These are phyloP conservation scores for Gynostemma pentaphyllum DNA, from an alignment of 306 rosid genomes.

Conservation along the genomic window DNA sequence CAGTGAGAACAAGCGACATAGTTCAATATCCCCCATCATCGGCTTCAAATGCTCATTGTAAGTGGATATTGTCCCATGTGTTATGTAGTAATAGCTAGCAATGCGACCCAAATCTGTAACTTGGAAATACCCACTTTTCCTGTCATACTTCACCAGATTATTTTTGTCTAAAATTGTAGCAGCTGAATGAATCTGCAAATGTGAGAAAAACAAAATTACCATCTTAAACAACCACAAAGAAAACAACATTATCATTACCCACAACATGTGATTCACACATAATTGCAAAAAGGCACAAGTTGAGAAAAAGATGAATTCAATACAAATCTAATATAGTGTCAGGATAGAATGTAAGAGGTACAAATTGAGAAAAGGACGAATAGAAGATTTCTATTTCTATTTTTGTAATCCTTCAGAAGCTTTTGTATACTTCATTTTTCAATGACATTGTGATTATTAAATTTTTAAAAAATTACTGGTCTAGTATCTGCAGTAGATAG, in stretches of 20 bases:
- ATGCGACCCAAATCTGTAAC: constrained; percentile 97
- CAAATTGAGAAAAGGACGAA: no score
- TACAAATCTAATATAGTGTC: not conserved
- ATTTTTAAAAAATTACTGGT: no score
- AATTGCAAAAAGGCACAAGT: not conserved
- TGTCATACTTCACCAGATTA: constrained; percentile 82
- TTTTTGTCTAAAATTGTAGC: constrained; percentile 74
- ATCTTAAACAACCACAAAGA: not conserved
- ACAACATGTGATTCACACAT: not conserved
- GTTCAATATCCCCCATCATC: constrained; percentile 89
- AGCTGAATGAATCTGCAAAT: constrained; percentile 79
- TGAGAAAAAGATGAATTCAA: not conserved
- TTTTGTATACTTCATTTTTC: no score
- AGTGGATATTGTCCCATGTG: constrained; percentile 86
- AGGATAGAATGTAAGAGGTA: no score
- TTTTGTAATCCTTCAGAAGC: no score
- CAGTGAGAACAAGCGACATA: constrained; percentile 79
- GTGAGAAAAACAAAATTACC: not conserved
- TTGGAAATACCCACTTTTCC: constrained; percentile 95
- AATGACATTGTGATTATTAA: no score
- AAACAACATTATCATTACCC: not conserved
- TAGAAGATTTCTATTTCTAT: no score
- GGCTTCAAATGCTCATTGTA: constrained; percentile 95
- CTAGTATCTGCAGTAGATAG: no score
- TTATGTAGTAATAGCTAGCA: constrained; percentile 88